These are phyloP conservation scores for Hippophae rhamnoides DNA, from an alignment of 306 rosid species.

Conservation along the genomic window DNA sequence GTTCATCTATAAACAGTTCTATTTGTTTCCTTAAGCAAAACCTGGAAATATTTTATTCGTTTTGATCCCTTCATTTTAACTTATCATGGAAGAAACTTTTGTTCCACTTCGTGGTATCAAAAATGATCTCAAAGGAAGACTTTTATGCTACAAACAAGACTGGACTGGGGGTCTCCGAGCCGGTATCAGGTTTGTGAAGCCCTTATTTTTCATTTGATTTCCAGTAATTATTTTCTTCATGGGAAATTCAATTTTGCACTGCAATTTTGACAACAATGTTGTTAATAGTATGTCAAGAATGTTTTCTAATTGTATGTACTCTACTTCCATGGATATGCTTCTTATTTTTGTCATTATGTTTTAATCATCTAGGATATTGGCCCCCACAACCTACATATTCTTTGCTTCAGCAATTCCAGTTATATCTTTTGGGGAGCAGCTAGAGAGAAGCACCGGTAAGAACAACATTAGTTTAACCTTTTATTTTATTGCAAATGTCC, in stretches of 20 bases:
- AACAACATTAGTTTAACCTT: slow-evolving; percentile 8
- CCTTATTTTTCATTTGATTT: neutral
- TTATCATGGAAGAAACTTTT: slow-evolving; percentile 84
- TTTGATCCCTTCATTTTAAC: slow-evolving; percentile 19
- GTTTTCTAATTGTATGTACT: neutral
- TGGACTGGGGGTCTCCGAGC: slow-evolving; percentile 76
- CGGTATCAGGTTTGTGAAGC: slow-evolving; percentile 65
- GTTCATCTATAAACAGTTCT: slow-evolving; percentile 13
- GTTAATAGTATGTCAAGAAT: neutral
- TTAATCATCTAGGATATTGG: slow-evolving; percentile 61
- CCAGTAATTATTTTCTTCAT: slow-evolving; percentile 6
- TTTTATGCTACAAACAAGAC: slow-evolving; percentile 82
- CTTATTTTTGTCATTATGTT: slow-evolving; percentile 12
- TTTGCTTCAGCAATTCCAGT: slow-evolving; percentile 98
- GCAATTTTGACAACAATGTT: slow-evolving; percentile 1
- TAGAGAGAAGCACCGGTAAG: slow-evolving; percentile 71
- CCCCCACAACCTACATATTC: slow-evolving; percentile 94
- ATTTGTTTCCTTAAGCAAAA: slow-evolving; percentile 21
- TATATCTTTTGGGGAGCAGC: slow-evolving; percentile 92
- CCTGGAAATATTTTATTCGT: slow-evolving; percentile 13
- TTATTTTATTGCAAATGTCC: slow-evolving; percentile 17
- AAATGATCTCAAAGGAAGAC: slow-evolving; percentile 76
- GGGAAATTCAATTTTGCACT: slow-evolving; percentile 1
- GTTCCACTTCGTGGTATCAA: slow-evolving; percentile 91
- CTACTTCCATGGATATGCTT: neutral